phyloP scores from a whole-genome alignment of 2,329 filamentous ascomycete genomes.

The Lachnellula hyalina region DNA sequence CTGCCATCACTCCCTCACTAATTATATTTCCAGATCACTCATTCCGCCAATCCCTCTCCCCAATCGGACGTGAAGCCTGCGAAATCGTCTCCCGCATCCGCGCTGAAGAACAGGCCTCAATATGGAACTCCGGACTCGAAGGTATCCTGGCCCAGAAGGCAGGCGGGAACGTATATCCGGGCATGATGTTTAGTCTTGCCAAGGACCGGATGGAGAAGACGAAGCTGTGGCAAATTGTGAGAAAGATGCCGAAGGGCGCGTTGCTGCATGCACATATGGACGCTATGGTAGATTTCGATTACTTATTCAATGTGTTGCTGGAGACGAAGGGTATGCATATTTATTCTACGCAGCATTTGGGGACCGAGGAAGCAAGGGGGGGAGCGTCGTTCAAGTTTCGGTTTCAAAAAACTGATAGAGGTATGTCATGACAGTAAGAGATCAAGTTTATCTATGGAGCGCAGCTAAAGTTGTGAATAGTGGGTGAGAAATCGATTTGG shows the following conservation, averaged over 20 bases:
- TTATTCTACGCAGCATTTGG: slow-evolving; percentile 49
- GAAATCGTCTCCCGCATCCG: slow-evolving; percentile 76
- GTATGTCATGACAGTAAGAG: slow-evolving; percentile 5
- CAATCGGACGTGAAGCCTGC: slow-evolving; percentile 71
- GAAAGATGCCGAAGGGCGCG: slow-evolving; percentile 82
- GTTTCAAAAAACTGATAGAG: slow-evolving; percentile 43
- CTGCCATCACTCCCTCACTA: slow-evolving; percentile 25
- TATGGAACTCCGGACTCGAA: slow-evolving; percentile 73
- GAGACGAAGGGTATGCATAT: slow-evolving; percentile 71
- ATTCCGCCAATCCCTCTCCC: slow-evolving; percentile 71
- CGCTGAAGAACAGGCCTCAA: slow-evolving; percentile 64
- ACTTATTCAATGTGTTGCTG: slow-evolving; percentile 67
- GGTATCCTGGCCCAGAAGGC: slow-evolving; percentile 59
- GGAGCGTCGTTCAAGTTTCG: slow-evolving; percentile 56
- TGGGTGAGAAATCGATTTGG: slow-evolving; percentile 56
- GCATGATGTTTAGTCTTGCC: slow-evolving; percentile 89
- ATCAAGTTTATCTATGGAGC: no score
- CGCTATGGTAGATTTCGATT: slow-evolving; percentile 86
- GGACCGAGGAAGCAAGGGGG: slow-evolving; percentile 46
- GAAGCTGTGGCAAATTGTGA: slow-evolving; percentile 78
- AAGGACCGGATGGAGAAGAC: slow-evolving; percentile 83
- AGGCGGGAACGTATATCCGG: slow-evolving; percentile 68
- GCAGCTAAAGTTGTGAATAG: slow-evolving; percentile 10
- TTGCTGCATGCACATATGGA: slow-evolving; percentile 84
- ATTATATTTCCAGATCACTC: slow-evolving; percentile 49